phyloP scores from a whole-genome alignment of 2,329 filamentous ascomycete species.

The Uncinocarpus reesii region DNA sequence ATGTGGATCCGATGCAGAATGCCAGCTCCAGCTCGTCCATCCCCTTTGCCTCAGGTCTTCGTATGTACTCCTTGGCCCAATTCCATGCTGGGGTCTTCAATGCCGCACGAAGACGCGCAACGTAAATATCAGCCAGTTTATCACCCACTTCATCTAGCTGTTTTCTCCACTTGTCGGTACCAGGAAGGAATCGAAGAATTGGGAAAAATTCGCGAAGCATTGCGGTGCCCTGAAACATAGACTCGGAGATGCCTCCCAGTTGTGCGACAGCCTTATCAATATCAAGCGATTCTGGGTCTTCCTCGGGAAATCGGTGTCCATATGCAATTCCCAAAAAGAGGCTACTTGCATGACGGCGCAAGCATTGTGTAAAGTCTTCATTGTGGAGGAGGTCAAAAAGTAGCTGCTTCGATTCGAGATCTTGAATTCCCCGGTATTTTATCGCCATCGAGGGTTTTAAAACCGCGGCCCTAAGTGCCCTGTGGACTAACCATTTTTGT shows the following conservation, averaged over 20 bases:
- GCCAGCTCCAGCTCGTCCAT: neutral
- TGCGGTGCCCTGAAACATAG: neutral
- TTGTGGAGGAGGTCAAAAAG: slow-evolving; percentile 14
- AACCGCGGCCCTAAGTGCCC: slow-evolving; percentile 13
- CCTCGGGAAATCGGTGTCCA: slow-evolving; percentile 14
- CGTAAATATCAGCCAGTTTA: neutral
- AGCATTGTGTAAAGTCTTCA: slow-evolving; percentile 12
- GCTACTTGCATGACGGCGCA: slow-evolving; percentile 15
- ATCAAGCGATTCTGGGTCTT: slow-evolving; percentile 6
- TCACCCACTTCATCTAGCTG: neutral
- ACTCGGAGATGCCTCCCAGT: slow-evolving; percentile 5
- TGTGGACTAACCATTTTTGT: slow-evolving; percentile 12
- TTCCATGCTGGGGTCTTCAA: neutral
- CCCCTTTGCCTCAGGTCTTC: neutral
- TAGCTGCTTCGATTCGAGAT: slow-evolving; percentile 16
- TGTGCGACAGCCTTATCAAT: slow-evolving; percentile 18
- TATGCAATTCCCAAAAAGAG: slow-evolving; percentile 16
- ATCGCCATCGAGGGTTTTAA: slow-evolving; percentile 6
- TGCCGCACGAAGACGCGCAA: neutral
- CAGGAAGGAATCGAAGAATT: neutral
- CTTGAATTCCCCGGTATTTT: slow-evolving; percentile 15
- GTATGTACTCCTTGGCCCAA: neutral
- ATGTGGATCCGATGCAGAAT: neutral
- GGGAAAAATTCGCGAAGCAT: slow-evolving; percentile 13
- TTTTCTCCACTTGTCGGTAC: neutral